Evolutionary conservation across 495 filamentous ascomycete genomes (phyloP), one percentile per base, ranked within the genome.

Genomic region (Hypoxylon subgilvum): DNA sequence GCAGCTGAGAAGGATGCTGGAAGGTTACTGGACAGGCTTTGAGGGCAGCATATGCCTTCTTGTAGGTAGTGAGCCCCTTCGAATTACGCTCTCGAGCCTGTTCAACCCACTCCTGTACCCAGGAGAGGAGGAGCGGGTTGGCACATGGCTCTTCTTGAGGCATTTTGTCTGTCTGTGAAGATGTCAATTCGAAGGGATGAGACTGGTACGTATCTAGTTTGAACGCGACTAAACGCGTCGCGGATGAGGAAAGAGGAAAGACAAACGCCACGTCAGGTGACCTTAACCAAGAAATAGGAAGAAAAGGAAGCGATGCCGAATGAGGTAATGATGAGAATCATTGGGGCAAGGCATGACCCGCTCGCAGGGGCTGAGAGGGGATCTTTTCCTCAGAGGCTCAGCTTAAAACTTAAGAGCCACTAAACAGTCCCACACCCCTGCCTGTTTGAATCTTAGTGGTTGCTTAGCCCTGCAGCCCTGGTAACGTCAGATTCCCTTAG

Each of bases 21-120:
- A 93, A 90, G 3, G 76, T 72, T 38, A 92, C 70, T 0, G 90
- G 90, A 56, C 89, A 94, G 18, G 82, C 81, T 75, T 88, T 91
- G 73, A 95, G 83, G 8, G 90, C 88, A 42, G 89, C 83, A 63
- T 91, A 91, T 1, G 90, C 90, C 50, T 87, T 88, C 65, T 87
- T 91, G 72, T 92, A 93, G 70, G 83, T 83, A 38, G 79, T 83
- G 12, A 84, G 76, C 34, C 87, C 86, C 65, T 90, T 92, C 25
- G 82, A 79, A 65, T 88, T 90, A 6, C 82, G 82, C 57, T 90
- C 84, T 36, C 82, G 79, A 0, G 88, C 90, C 17, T 80, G 69
- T n/a, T 92, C 88, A 34, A 86, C 80, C 88, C 88, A 92, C 76
- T 92, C 88, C 55, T 87, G 85, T 46, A 95, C 82, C 84, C 88